Base-by-base conservation (phyloP, 108 stramenopile species). In the Skeletonema costatum region DNA sequence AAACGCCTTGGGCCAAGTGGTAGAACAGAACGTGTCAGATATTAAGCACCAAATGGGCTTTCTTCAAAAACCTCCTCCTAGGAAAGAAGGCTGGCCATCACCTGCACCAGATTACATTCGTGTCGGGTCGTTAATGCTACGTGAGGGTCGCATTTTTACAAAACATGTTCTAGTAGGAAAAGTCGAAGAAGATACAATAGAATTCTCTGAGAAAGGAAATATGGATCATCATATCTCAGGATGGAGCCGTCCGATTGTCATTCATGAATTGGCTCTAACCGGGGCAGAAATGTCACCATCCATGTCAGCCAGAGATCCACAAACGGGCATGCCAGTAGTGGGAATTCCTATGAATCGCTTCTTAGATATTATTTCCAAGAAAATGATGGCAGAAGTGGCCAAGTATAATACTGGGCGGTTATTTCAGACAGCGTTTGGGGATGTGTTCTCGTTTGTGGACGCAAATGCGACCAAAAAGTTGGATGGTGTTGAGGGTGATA, bases 401-500 rank as follows among this genome's bases (percentile, higher is more conserved):
- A 83, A 83, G 60, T 75, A 78, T 11, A 78, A 83, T 51, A 83
- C 76, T 25, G 82, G 82, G 3, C 72, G 74, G 63, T 59, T 83
- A 36, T 46, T 79, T 10, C 73, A 83, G 64, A 83, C 77, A 38
- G 82, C 82, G 7, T 78, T 83, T 74, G 82, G 82, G 9, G 82
- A 83, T 66, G 73, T 83, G 0, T 83, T 83, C 30, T 74, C 77
- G 5, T 78, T 78, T 32, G 50, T 83, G 17, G 77, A 79, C 56
- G 50, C 69, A 25, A 39, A 67, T 21, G 4, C 36, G 3, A 44
- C 29, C 41, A 63, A 69, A 69, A 59, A 74, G 2, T 65, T 33
- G 36, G 51, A 14, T 69, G 17, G 32, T 19, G 51, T 10, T 51
- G 21, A 32, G 13, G 32, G 31, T 19, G 50, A 56, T 30, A 42